Evolutionary conservation across 108 stramenopile species (phyloP).

Genomic region (Nitzschia inconspicua): DNA sequence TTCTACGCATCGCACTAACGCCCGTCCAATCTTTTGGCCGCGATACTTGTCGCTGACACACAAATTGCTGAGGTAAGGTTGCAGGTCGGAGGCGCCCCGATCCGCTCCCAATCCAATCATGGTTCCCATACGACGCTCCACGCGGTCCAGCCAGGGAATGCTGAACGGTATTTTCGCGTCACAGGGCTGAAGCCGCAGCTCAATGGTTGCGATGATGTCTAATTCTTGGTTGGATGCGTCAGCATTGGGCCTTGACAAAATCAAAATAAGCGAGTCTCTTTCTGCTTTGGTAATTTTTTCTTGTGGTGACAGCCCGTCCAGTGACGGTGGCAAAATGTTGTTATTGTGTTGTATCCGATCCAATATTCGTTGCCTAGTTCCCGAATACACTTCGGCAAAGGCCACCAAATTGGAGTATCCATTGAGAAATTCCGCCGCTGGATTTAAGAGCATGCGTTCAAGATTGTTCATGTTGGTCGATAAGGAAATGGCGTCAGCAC

Average conservation of each 20-base stretch:
- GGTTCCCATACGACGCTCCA: conserved; percentile 57
- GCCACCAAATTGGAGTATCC: conserved; percentile 63
- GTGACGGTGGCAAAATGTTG: conserved; percentile 30
- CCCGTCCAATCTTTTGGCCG: conserved; percentile 58
- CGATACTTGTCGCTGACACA: conserved; percentile 67
- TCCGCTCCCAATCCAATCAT: conserved; percentile 36
- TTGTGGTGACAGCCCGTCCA: conserved; percentile 15
- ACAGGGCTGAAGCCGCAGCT: conserved; percentile 68
- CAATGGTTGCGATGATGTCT: conserved; percentile 73
- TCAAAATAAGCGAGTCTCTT: conserved; percentile 62
- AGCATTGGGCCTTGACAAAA: conserved; percentile 33
- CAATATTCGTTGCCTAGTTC: conserved; percentile 50
- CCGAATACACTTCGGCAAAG: conserved; percentile 76
- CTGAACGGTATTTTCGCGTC: conserved; percentile 87
- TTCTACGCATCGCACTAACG: conserved; percentile 74
- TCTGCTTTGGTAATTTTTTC: conserved; percentile 35
- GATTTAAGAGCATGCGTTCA: conserved; percentile 56
- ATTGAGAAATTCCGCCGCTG: conserved; percentile 71
- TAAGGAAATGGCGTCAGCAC: conserved; percentile 64
- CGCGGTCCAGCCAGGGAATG: conserved; percentile 72
- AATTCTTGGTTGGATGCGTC: conserved; percentile 20
- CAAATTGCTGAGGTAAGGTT: conserved; percentile 82
- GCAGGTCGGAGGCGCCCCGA: conserved; percentile 36
- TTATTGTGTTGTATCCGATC: conserved; percentile 28
- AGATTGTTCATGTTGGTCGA: conserved; percentile 51